Evolutionary conservation across 73 alveolate species (phyloP), one percentile per base, ranked within the genome.

Genomic region (Blepharisma stoltei): DNA sequence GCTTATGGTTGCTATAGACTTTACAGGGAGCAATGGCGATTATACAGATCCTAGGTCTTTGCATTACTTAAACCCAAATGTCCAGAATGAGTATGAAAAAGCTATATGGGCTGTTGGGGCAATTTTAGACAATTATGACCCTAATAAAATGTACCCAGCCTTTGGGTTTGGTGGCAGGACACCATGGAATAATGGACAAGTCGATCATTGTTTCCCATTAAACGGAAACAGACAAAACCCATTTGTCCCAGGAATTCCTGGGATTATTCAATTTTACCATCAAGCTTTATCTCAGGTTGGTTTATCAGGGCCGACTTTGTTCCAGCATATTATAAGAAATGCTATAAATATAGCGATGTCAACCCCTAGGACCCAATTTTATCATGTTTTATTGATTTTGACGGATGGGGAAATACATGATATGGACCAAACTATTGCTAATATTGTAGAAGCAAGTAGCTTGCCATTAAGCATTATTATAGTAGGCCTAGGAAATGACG

Each of bases 111-210:
- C 82, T 32, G 97, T 94, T 14, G 97, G 97, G 7, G 54, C 66
- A 38, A 88, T 95, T 7, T 54, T 93, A 49, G 91, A 88, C 67
- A 84, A 60, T 49, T 95, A 95, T 83, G 99, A 90, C 71, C 45
- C 76, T 70, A 93, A 95, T 78, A 77, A 86, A 83, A 23, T 43
- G 55, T 89, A 93, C 66, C 97, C 99, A 37, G 85, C 88, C 75
- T 95, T 85, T 82, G 99, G 99, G 20, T 95, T 95, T 82, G 99
- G 99, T 6, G 99, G 99, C 7, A 81, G 84, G 14, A 97, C 97
- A 6, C 79, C 84, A 7, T 80, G 75, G 27, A 78, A 55, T 18
- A 85, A 84, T 11, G 43, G 71, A n/a, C 67, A 68, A 66, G 95
- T 81, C 6, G 79, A 85, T 78, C 98, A 95, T 71, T 95, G 99